Evolutionary conservation across 257 asterid species (phyloP).

Genomic region (Catharanthus roseus): DNA sequence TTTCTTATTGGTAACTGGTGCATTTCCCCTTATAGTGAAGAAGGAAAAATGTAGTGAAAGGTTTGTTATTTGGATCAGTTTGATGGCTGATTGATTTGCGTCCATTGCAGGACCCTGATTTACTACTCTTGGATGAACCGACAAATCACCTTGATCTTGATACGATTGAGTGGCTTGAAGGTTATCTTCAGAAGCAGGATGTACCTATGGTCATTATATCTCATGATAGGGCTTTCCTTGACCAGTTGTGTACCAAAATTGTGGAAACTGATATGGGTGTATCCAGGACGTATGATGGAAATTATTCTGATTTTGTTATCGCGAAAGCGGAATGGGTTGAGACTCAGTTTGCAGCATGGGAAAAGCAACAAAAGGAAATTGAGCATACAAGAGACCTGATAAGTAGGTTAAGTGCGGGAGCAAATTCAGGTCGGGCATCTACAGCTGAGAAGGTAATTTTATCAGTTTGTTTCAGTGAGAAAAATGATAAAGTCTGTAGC

Average conservation of each 20-base stretch:
- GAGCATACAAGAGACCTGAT: constrained; percentile 74
- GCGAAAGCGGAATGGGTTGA: constrained; percentile 81
- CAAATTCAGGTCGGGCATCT: constrained; percentile 98
- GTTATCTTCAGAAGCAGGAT: constrained; percentile 81
- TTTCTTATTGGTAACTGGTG: neutral
- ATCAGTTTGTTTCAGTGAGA: neutral
- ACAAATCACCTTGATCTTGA: constrained; percentile 98
- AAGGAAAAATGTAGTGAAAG: neutral
- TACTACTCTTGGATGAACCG: constrained; percentile 90
- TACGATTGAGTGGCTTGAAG: constrained; percentile 97
- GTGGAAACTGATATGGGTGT: constrained; percentile 98
- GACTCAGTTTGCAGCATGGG: constrained; percentile 94
- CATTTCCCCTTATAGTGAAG: neutral
- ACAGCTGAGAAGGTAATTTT: constrained; percentile 84
- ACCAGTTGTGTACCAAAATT: constrained; percentile 87
- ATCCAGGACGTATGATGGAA: constrained; percentile 79
- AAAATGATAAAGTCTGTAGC: neutral
- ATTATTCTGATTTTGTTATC: constrained; percentile 66
- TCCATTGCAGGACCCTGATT: constrained; percentile 70
- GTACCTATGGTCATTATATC: constrained; percentile 99
- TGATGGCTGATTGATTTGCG: neutral
- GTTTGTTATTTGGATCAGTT: neutral
- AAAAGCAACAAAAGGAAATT: constrained; percentile 90
- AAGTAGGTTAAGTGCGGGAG: constrained; percentile 86
- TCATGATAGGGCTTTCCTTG: constrained; percentile 96